Evolutionary conservation across 345 rosid genomes (phyloP).

Genomic region (Boechera divaricarpa): DNA sequence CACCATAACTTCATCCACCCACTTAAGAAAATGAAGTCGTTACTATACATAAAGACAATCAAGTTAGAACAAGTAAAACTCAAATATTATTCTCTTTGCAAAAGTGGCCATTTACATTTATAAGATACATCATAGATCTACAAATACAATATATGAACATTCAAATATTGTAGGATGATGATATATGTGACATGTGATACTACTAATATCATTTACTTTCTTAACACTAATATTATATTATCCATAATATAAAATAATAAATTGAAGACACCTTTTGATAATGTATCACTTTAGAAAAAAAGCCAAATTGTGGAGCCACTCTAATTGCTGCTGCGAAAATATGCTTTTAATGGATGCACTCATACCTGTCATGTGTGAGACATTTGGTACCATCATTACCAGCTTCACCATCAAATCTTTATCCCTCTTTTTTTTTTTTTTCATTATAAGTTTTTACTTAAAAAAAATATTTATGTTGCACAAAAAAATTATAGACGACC

Average conservation of each 20-base stretch:
- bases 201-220: background rate
- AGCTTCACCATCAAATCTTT: slow-evolving; percentile 38
- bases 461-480: background rate
- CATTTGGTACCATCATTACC: slow-evolving; percentile 45
- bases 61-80: slow-evolving; percentile 1
- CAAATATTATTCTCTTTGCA: background rate
- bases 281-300: slow-evolving; percentile 43
- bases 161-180: background rate
- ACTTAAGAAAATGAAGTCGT: slow-evolving; percentile 12
- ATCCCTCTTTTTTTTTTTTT: background rate
- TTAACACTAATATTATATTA: slow-evolving; percentile 20
- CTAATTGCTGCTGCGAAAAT: slow-evolving; percentile 31
- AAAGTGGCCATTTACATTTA: background rate
- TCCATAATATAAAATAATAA: slow-evolving; percentile 15
- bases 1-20: slow-evolving; percentile 17
- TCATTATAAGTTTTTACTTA: background rate
- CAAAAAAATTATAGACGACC: too few species aligned
- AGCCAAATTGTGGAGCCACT: slow-evolving; percentile 46
- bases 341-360: slow-evolving; percentile 42
- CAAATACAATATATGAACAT: background rate
- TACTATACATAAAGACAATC: slow-evolving; percentile 1
- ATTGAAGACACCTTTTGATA: slow-evolving; percentile 29
- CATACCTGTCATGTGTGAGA: slow-evolving; percentile 47
- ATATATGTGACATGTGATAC: background rate
- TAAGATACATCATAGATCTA: background rate